phyloP scores from a whole-genome alignment of 306 rosid genomes.

The Cicer chorassanicum region DNA sequence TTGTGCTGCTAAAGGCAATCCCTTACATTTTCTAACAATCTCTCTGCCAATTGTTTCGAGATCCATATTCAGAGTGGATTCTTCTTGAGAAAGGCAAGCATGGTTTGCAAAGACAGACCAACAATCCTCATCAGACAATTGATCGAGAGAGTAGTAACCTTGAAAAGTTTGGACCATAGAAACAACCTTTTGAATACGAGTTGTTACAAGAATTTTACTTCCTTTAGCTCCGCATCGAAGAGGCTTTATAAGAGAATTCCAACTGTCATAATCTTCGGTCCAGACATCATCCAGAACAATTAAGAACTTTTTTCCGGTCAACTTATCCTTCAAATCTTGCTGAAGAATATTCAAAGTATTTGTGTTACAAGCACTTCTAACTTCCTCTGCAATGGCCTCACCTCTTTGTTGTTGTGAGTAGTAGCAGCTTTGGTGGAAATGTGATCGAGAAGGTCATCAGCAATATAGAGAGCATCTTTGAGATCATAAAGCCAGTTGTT shows the following conservation, averaged over 20 bases:
- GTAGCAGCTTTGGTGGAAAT: neutral
- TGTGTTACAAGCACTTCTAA: neutral
- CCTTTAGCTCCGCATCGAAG: neutral
- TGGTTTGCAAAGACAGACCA: neutral
- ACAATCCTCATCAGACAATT: neutral
- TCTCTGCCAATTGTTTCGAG: slow-evolving; percentile 1
- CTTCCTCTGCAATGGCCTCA: neutral
- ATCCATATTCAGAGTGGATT: neutral
- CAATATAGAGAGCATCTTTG: slow-evolving; percentile 2
- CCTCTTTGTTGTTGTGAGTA: neutral
- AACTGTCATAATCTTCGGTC: neutral
- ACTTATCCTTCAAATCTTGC: neutral
- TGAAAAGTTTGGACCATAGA: neutral
- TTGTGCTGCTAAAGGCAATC: slow-evolving; percentile 31
- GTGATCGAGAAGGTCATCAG: neutral
- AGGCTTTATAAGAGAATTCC: slow-evolving; percentile 11
- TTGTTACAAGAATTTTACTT: slow-evolving; percentile 17
- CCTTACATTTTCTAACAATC: slow-evolving; percentile 15
- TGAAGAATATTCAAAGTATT: neutral
- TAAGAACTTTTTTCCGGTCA: neutral
- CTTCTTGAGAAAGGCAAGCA: neutral
- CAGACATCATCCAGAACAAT: slow-evolving; percentile 34
- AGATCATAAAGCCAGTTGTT: slow-evolving; percentile 19
- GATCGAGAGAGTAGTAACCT: neutral
- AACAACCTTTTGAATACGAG: neutral